Conservation (phyloP, 371 early-diverging fungal genomes). For the Mucor mucedo region DNA sequence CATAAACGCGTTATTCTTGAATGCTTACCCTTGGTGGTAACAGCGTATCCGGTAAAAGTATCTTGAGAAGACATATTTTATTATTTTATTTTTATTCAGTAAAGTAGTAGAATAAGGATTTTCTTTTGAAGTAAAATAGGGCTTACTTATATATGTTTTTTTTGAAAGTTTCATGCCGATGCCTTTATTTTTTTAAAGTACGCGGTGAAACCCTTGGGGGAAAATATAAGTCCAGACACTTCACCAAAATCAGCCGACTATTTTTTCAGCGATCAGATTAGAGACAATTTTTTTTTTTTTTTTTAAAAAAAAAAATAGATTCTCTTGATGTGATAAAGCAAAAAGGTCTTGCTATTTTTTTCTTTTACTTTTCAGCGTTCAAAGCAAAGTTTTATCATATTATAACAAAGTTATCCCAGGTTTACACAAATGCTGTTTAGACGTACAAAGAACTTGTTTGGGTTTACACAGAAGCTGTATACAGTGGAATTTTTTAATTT, state of each 20-base stretch:
- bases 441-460: no score
- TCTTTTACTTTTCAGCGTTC: neutral
- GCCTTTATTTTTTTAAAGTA: neutral
- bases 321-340: neutral
- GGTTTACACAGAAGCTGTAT: no score
- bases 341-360: conserved; percentile 6
- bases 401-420: no score
- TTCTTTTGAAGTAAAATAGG: neutral
- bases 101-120: conserved; percentile 6
- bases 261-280: conserved; percentile 4
- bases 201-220: conserved; percentile 24
- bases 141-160: conserved; percentile 16
- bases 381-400: no score
- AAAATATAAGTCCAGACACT: conserved; percentile 1
- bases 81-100: neutral
- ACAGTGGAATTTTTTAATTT: conserved; percentile 6
- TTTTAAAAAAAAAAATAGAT: neutral
- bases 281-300: neutral
- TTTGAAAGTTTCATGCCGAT: conserved; percentile 10
- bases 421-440: no score
- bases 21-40: conserved; percentile 28
- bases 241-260: conserved; percentile 29
- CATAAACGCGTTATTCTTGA: neutral
- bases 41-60: conserved; percentile 37
- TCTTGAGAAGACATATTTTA: conserved; percentile 30